phyloP scores from a whole-genome alignment of 2,329 filamentous ascomycete species.

The Coniochaeta sp. region DNA sequence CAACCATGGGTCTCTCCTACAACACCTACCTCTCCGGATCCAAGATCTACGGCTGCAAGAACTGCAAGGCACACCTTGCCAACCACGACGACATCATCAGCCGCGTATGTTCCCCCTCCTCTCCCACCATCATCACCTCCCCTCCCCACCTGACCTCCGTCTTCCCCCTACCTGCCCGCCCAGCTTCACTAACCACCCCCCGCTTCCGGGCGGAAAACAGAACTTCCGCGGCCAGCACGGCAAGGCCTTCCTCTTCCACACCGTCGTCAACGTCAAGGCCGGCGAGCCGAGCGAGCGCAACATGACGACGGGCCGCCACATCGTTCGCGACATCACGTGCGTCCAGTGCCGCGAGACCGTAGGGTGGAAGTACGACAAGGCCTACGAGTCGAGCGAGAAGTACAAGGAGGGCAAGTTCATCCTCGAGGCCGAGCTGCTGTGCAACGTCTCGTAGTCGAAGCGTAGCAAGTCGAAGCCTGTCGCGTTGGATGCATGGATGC shows the following conservation, averaged over 20 bases:
- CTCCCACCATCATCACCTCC: constrained; percentile 1
- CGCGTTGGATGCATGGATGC: too few species aligned
- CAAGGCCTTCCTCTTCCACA: constrained; percentile 94
- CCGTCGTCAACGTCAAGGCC: constrained; percentile 81
- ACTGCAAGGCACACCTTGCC: constrained; percentile 90
- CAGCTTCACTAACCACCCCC: neutral
- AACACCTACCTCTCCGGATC: constrained; percentile 83
- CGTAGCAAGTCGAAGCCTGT: too few species aligned
- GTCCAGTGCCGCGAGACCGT: constrained; percentile 87
- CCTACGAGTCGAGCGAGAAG: constrained; percentile 85
- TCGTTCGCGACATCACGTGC: constrained; percentile 90
- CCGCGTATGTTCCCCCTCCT: constrained; percentile 47
- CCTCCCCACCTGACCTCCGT: constrained; percentile 7
- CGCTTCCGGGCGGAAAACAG: constrained; percentile 36
- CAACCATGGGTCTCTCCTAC: constrained; percentile 76
- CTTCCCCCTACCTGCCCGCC: neutral
- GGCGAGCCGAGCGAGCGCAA: constrained; percentile 86
- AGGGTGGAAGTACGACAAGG: constrained; percentile 99
- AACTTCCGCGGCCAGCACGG: constrained; percentile 98
- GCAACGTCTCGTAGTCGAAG: constrained; percentile 53
- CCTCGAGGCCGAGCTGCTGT: constrained; percentile 83
- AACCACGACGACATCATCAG: constrained; percentile 97
- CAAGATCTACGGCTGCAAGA: constrained; percentile 89
- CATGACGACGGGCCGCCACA: constrained; percentile 94
- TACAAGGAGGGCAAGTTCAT: constrained; percentile 99